Evolutionary conservation across 2,329 filamentous ascomycete genomes (phyloP), one percentile per base, ranked within the genome.

Genomic region (Fusarium sp.): DNA sequence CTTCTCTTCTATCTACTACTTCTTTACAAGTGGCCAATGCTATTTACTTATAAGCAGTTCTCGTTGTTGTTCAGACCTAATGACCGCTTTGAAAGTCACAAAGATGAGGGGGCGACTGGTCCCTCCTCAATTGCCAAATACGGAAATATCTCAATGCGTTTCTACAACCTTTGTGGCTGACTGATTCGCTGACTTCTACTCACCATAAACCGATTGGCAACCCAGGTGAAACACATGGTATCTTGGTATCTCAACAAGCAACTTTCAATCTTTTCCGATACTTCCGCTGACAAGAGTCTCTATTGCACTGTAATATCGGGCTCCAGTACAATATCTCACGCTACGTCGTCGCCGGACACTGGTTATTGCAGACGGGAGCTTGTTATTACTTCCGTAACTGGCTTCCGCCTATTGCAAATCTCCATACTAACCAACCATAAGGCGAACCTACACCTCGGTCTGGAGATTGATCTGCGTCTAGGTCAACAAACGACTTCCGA

Each of bases 381-480:
- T 38, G 18, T 20, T 52, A 25, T 51, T 40, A 44, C 55, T 56
- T 58, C 58, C 41, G 48, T 61, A 25, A 48, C 32, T 57, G 49
- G 53, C 27, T 56, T 52, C 52, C 34, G 45, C 51, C 44, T 52
- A 27, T n/a, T 62, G 38, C 34, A 38, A 38, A 6, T 38, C 34
- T 54, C 22, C 22, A 22, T 22, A 52, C 58, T 52, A 65, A 58
- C 56, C 65, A 65, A 27, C 65, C 65, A 66, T 25, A 29, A 44
- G 34, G 34, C 46, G 47, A 44, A 52, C 48, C 51, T 67, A 65
- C 66, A 62, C 61, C 69, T 70, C 58, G 70, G 32, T 45, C 68
- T 68, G 68, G 68, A 71, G 24, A 56, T 71, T 52, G 41, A 71
- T 70, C 11, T 71, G 67, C 68, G 64, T 41, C 38, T 10, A 54